phyloP scores from a whole-genome alignment of 1,139 yeast species.

The Kodamaea suecica region DNA sequence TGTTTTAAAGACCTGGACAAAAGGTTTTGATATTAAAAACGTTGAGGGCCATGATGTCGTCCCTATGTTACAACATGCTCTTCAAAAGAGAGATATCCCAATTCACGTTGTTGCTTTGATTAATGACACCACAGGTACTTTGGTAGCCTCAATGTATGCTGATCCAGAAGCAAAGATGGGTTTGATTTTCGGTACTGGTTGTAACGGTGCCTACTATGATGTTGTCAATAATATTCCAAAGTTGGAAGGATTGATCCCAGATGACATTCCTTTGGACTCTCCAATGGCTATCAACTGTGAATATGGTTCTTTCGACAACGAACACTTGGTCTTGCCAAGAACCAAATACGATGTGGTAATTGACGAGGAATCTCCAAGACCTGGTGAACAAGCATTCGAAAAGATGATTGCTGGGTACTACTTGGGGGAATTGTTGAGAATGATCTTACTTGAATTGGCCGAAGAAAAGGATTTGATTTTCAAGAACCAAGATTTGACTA shows the following conservation, averaged over 20 bases:
- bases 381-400: conserved; percentile 93
- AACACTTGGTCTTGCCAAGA: conserved; percentile 79
- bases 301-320: conserved; percentile 96
- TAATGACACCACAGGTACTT: conserved; percentile 96
- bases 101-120: conserved; percentile 87
- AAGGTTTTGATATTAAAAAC: conserved; percentile 90
- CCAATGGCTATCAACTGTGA: conserved; percentile 98
- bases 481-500: conserved; percentile 60
- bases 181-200: conserved; percentile 95
- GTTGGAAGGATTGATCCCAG: conserved; percentile 65
- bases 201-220: conserved; percentile 96
- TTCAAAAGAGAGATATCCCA: conserved; percentile 64
- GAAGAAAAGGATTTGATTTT: conserved; percentile 62
- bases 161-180: conserved; percentile 92
- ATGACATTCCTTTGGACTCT: conserved; percentile 59
- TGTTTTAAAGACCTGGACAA: conserved; percentile 92
- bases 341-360: conserved; percentile 80
- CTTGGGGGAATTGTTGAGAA: conserved; percentile 87
- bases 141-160: conserved; percentile 91
- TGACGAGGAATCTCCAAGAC: conserved; percentile 89
- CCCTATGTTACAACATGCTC: conserved; percentile 79
- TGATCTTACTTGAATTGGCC: conserved; percentile 71
- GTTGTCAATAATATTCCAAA: conserved; percentile 72
- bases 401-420: conserved; percentile 98
- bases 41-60: conserved; percentile 96